Evolutionary conservation across 208 protist genomes (phyloP).

Genomic region (Naegleria fowleri): DNA sequence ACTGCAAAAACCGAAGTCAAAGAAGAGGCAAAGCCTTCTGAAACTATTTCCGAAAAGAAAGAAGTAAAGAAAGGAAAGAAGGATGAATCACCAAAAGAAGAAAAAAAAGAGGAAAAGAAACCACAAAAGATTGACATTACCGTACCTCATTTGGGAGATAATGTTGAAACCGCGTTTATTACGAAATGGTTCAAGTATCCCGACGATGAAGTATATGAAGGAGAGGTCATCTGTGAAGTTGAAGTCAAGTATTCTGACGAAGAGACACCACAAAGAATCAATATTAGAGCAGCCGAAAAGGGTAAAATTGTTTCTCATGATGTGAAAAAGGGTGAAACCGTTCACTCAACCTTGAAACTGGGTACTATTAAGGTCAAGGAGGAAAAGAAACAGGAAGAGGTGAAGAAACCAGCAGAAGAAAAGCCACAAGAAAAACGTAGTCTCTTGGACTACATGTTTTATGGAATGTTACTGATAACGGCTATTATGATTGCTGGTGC

Average conservation of each 20-base stretch:
- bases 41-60: not conserved
- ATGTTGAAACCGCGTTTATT: not conserved
- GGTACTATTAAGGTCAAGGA: not conserved
- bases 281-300: not conserved
- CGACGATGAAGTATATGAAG: not conserved
- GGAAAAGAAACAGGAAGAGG: not conserved
- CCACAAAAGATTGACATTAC: not conserved
- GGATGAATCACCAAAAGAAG: not conserved
- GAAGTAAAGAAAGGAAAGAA: not conserved
- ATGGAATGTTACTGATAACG: not conserved
- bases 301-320: not conserved
- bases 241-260: not conserved
- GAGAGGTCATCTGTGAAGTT: not conserved
- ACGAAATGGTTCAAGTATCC: not conserved
- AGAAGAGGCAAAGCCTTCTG: not conserved
- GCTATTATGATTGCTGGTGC: not conserved
- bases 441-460: not conserved
- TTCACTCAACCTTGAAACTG: not conserved
- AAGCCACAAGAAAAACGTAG: not conserved
- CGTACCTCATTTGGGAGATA: not conserved
- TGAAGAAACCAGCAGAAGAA: not conserved
- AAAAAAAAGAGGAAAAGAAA: conserved; percentile 15
- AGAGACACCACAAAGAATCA: not conserved
- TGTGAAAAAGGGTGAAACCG: not conserved
- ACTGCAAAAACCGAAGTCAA: not conserved